Percentiles rank a stretch among this genome's conserved stretches.
phyloP scores from a whole-genome alignment of 306 rosid species.

The Biancaea sappan region DNA sequence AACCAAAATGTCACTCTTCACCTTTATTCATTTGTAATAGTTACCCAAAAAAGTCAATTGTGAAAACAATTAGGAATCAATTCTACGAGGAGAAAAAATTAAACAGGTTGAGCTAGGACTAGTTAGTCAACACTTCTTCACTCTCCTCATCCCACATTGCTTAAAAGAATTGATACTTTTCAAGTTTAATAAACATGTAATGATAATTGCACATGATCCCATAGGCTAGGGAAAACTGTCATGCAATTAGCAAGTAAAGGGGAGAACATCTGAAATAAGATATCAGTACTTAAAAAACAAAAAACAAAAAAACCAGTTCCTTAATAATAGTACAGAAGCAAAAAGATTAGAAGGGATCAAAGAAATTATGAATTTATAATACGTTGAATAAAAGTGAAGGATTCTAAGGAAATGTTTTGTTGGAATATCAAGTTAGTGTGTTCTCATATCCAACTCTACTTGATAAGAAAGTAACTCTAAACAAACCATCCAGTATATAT shows the following conservation, averaged over 20 bases:
- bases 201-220: not conserved
- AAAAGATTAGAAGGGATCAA: not conserved
- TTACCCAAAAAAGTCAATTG: not conserved
- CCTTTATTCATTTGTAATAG: not conserved
- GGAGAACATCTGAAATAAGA: not conserved
- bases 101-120: not conserved
- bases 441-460: conserved; percentile 18
- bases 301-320: not conserved
- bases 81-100: not conserved
- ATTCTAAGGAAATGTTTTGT: not conserved
- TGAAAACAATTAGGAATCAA: conserved; percentile 22
- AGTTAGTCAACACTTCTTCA: conserved; percentile 12
- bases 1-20: not conserved
- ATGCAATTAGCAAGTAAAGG: conserved; percentile 11
- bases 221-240: not conserved
- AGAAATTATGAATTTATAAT: not conserved
- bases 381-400: conserved; percentile 11
- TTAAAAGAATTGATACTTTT: conserved; percentile 6
- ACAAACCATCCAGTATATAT: not conserved
- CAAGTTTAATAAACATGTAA: not conserved
- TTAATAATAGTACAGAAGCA: not conserved
- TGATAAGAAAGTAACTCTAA: conserved; percentile 14
- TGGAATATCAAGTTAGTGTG: not conserved
- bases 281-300: not conserved
- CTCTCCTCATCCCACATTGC: not conserved